Evolutionary conservation across 2,329 filamentous ascomycete genomes (phyloP), one percentile per base, ranked within the genome.

Genomic region (Colletotrichum liriopes): DNA sequence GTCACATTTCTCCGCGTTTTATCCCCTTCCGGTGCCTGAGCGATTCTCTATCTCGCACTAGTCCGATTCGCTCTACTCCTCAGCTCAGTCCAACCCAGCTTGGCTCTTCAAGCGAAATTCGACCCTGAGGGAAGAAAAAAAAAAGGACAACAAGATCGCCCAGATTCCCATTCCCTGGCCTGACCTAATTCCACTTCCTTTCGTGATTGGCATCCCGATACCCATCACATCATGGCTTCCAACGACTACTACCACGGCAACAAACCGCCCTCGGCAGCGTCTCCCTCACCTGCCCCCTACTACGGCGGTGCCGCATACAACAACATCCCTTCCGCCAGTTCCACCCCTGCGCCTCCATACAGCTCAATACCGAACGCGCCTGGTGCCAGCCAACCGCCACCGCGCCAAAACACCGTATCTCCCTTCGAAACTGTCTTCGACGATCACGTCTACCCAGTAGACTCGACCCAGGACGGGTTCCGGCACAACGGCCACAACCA

Each of bases 341-440:
- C 81, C 54, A 83, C 82, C 32, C 81, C 82, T n/a, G 82, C 81
- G 52, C 82, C 81, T 32, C 79, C 81, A 18, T 83, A 84, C 63
- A 79, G 81, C 71, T 67, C 75, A 37, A 67, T 71, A 71, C 47
- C 71, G 35, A 61, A 61, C 47, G 64, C 73, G 18, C 63, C 59
- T 45, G 65, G 67, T 45, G 67, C 68, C 67, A 66, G 41, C 12
- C 65, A 78, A 58, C 80, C 79, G 37, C 81, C 81, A 61, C 79
- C 79, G 43, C 78, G 81, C 69, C 80, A 80, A 35, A 80, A 79
- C 58, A 76, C 83, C 76, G 77, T 87, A 23, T 88, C 90, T 26
- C 91, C 91, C 12, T 92, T 93, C 78, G 89, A 90, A 66, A 89
- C 88, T 59, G 89, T 91, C 67, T 93, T 93, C 79, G 91, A 93